Base-by-base conservation (phyloP, 179 eudicot species). In the Beta corolliflora region DNA sequence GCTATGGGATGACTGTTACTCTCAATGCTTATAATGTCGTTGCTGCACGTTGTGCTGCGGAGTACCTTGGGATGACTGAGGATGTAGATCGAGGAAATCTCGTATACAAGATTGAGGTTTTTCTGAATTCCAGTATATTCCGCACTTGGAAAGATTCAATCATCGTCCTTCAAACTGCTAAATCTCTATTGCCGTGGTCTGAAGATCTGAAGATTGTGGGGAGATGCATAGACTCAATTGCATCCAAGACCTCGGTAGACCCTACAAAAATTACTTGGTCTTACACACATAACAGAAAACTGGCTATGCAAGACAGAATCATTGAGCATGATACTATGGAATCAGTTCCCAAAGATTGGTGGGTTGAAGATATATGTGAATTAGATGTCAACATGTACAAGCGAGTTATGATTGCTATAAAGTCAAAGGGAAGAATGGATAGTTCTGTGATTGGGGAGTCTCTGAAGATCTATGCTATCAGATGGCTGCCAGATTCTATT, bases 131-230 rank as follows among this genome's bases (percentile, higher is more conserved):
- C 29, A 88, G 95, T 71, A 79, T 94, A 77, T 83, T 94, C 50
- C 92, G 91, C 46, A 88, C 89, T 85, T 94, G 98, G 98, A 94
- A 94, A 83, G 98, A 94, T 80, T 91, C 98, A 67, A 94, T 94
- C 46, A 90, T 91, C 58, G 98, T 88, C 77, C 90, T 94, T 41
- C 97, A 94, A 77, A 88, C 92, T 31, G 71, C 93, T 71, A 89
- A 89, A 58, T 77, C 92, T 75, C 90, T 90, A 31, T 84, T 89
- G 31, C 92, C 93, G 14, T 91, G 91, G 95, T 91, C 94, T 44
- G 97, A 94, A 84, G 91, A 93, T 82, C 83, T 93, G 63, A 90
- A 91, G 80, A 85, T 94, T 48, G 83, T 90, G 9, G 88, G 89
- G 31, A 85, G 93, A 79, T 94, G 97, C 67, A 81, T 94, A 23